phyloP scores from a whole-genome alignment of 805 yeast species.

The Metschnikowia henanensis region DNA sequence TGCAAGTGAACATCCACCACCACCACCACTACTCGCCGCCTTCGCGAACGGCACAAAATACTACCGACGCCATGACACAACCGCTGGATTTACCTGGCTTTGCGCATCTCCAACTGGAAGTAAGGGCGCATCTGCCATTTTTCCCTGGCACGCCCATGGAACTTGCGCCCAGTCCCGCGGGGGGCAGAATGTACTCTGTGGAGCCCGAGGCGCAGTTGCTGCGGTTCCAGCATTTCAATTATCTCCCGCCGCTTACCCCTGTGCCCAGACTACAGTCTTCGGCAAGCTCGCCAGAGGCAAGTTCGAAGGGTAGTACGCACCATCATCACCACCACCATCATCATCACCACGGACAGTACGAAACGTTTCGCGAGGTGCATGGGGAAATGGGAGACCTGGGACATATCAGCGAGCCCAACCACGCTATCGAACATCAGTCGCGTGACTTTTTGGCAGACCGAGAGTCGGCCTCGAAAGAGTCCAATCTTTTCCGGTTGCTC shows the following conservation, averaged over 20 bases:
- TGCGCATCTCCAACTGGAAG: slow-evolving; percentile 6
- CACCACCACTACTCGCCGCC: slow-evolving; percentile 64
- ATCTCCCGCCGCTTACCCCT: slow-evolving; percentile 67
- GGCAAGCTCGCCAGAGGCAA: slow-evolving; percentile 39
- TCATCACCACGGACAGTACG: slow-evolving; percentile 31
- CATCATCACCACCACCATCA: slow-evolving; percentile 20
- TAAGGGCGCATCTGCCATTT: slow-evolving; percentile 4
- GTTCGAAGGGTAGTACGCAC: slow-evolving; percentile 15
- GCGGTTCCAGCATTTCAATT: slow-evolving; percentile 64
- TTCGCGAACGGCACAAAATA: background rate
- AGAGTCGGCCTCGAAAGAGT: slow-evolving; percentile 24
- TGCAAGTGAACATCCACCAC: slow-evolving; percentile 75
- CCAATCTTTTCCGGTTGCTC: slow-evolving; percentile 46
- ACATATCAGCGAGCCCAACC: too few species aligned
- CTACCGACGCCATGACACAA: background rate
- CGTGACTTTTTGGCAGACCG: background rate
- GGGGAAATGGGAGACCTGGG: too few species aligned
- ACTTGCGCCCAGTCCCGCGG: background rate
- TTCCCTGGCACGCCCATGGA: background rate
- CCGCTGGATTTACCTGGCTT: slow-evolving; percentile 8
- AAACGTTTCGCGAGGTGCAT: background rate
- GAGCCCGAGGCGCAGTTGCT: slow-evolving; percentile 19
- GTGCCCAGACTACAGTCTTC: slow-evolving; percentile 71
- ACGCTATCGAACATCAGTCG: background rate
- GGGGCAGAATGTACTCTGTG: background rate